Base-by-base conservation (phyloP, 768 basidiomycete species). In the Chalciporus piperatus region DNA sequence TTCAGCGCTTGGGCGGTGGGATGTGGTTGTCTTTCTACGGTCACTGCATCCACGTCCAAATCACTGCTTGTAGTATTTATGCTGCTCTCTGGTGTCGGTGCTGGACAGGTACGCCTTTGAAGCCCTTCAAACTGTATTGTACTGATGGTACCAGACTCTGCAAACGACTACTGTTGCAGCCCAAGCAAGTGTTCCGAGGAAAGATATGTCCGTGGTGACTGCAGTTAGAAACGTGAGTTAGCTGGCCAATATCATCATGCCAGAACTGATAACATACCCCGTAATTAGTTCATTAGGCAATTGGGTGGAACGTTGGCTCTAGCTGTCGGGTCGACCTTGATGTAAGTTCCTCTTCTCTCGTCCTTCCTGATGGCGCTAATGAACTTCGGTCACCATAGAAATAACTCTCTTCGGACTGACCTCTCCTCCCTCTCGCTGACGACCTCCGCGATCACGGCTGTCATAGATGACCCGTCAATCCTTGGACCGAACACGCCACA, bases 121-220 rank as follows among this genome's bases (percentile, higher is more conserved):
- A 20, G 8, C 10, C 10, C 11, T 32, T 32, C 3, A 10, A 32
- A 32, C 30, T 32, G 13, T 4, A 13, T 32, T 12, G 30, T 11
- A 32, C 30, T 32, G 12, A 32, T 30, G 16, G 20, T 19, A 27
- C n/a, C 45, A 83, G 79, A 82, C 80, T 0, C 59, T 80, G 13
- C 79, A 81, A 62, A 85, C 83, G 0, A 85, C 83, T 0, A 87
- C 85, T 0, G 80, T 87, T 7, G 84, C 84, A 0, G 83, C 80
- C 7, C 89, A 91, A 62, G 86, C 87, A 0, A 83, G 84, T 22
- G 88, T 90, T 0, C 67, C 79, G 0, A 70, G 87, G 35, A 74
- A 74, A 37, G 87, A 91, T 54, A 88, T 90, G 86, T 84, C 85
- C 1, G 84, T 87, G 9, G 86, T 89, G 0, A 89, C 87, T 0